Evolutionary conservation across 345 rosid genomes (phyloP).

Genomic region (Corymbia maculata): DNA sequence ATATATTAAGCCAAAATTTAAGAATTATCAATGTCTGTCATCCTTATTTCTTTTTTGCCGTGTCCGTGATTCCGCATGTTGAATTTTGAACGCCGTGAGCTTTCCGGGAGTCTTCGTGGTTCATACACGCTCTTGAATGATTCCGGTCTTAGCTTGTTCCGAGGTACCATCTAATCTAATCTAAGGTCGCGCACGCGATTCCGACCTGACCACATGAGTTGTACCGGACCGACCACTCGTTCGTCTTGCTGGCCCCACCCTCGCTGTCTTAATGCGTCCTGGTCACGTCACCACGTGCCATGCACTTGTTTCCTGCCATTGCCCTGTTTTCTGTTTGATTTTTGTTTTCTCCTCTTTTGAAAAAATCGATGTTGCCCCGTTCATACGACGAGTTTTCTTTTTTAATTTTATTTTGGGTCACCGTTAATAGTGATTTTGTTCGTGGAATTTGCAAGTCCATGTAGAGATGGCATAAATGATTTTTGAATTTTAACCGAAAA

Average conservation of each 20-base stretch:
- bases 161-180: background rate
- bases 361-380: background rate
- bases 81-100: background rate
- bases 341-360: too few relatives aligned
- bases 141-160: background rate
- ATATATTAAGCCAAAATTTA: too few relatives aligned
- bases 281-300: background rate
- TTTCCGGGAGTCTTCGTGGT: background rate
- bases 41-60: background rate
- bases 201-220: background rate
- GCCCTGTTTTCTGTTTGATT: background rate
- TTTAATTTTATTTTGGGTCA: background rate
- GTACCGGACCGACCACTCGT: background rate
- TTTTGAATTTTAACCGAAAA: too few relatives aligned
- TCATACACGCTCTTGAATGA: background rate
- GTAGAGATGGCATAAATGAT: too few relatives aligned
- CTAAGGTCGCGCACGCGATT: background rate
- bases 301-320: background rate
- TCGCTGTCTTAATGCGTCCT: background rate
- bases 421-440: too few relatives aligned
- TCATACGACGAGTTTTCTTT: background rate
- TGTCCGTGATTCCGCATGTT: background rate
- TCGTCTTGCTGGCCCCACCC: background rate
- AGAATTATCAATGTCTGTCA: background rate
- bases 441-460: too few relatives aligned